phyloP scores from a whole-genome alignment of 176 grass and related monocot species.

The Juncus effusus region DNA sequence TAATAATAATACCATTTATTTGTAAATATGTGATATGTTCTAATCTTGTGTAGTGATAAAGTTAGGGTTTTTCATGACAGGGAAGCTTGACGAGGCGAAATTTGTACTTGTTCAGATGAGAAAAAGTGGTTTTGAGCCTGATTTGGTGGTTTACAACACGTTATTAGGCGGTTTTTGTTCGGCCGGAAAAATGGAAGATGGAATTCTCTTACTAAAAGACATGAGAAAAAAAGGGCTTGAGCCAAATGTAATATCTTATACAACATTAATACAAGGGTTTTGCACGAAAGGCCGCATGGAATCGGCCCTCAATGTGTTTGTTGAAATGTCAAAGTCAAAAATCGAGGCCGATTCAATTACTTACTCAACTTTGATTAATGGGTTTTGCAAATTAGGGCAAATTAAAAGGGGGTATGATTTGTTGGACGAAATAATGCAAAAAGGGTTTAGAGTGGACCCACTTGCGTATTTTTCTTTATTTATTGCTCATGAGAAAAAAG shows the following conservation, averaged over 20 bases:
- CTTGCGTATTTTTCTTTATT: conserved; percentile 60
- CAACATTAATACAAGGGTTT: conserved; percentile 84
- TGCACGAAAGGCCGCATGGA: conserved; percentile 67
- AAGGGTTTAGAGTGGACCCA: conserved; percentile 55
- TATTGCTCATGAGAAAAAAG: conserved; percentile 61
- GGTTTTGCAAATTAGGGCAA: conserved; percentile 75
- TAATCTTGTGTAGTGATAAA: not conserved
- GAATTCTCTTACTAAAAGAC: conserved; percentile 57
- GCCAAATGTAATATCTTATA: conserved; percentile 86
- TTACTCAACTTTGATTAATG: conserved; percentile 58
- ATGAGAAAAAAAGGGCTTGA: conserved; percentile 64
- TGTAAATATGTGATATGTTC: not conserved
- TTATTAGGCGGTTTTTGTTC: conserved; percentile 70
- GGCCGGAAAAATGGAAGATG: conserved; percentile 77
- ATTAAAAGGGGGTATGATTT: conserved; percentile 69
- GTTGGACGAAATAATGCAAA: conserved; percentile 53
- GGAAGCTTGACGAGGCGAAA: conserved; percentile 86
- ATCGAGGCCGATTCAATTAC: conserved; percentile 56
- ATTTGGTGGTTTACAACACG: conserved; percentile 88
- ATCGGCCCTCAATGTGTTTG: conserved; percentile 83
- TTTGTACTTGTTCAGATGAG: conserved; percentile 80
- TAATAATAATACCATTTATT: conserved; percentile 5
- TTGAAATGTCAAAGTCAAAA: conserved; percentile 84
- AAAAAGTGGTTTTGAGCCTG: conserved; percentile 52
- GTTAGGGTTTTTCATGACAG: conserved; percentile 9